Evolutionary conservation across 176 grass and related monocot genomes (phyloP), one percentile per base, ranked within the genome.

Genomic region (Eleusine coracana): DNA sequence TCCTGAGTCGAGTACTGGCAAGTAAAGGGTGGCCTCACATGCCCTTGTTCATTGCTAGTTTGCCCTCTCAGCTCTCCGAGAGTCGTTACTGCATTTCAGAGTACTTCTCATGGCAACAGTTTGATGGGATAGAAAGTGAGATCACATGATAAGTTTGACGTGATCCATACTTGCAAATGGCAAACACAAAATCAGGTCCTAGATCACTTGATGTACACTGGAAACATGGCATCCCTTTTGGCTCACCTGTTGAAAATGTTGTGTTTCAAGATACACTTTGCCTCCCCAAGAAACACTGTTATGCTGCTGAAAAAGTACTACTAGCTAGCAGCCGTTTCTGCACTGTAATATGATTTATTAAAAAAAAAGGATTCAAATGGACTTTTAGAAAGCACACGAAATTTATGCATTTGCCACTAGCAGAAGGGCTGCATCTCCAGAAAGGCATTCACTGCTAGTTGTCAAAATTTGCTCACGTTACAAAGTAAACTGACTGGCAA

Each of bases 391-490:
- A 3, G 38, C 66, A 36, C 6, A 27, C 5, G 10, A 66, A 79
- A 40, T 60, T 36, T 60, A 79, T 56, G 10, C 48, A n/a, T 73
- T 38, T 58, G 48, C 63, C 38, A 31, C 49, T 25, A 27, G 77
- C 83, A 85, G 34, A 81, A 56, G 29, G 29, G 50, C 45, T 12
- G 11, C 12, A 29, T 77, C 70, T 87, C 79, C 64, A 77, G 18
- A 48, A 38, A 23, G 28, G 55, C 15, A 18, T 48, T 60, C 60
- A 59, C 6, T 66, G 25, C 74, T 31, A 3, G 51, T 73, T 62
- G 60, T 68, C 83, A 90, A 90, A 86, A 78, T 68, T 86, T 86
- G 50, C 67, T 68, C 54, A 79, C 31, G 34, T 73, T 86, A 90
- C 79, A 83, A 76, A 89, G 38, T 68, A 75, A 80, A 73, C 1